phyloP scores from a whole-genome alignment of 2,329 filamentous ascomycete species.

The Cadophora luteo-olivacea region DNA sequence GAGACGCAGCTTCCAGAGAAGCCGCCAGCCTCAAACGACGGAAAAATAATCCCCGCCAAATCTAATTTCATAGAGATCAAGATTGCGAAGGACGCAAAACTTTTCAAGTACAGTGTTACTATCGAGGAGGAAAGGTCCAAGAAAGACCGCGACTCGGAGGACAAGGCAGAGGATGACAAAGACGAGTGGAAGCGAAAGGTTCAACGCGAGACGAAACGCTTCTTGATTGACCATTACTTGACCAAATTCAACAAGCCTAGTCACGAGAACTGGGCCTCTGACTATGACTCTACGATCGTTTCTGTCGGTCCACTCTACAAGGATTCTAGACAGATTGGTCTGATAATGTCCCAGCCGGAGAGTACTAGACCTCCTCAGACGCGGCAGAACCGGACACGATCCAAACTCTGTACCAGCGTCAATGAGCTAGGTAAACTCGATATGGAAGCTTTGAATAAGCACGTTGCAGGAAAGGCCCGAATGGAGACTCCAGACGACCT shows the following conservation, averaged over 20 bases:
- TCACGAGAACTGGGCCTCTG: neutral
- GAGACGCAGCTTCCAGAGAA: neutral
- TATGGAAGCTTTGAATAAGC: neutral
- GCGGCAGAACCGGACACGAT: too few relatives aligned
- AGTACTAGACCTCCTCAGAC: neutral
- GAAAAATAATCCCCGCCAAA: too few relatives aligned
- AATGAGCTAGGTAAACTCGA: neutral
- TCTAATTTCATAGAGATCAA: constrained; percentile 14
- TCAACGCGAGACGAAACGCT: constrained; percentile 8
- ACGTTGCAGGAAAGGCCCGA: neutral
- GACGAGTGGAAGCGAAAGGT: neutral
- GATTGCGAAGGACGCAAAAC: neutral
- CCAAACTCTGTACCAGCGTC: neutral
- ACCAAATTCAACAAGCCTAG: neutral
- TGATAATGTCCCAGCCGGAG: neutral
- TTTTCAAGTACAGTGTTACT: constrained; percentile 13
- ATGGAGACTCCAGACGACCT: neutral
- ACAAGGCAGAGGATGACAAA: too few relatives aligned
- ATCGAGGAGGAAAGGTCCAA: neutral
- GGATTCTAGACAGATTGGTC: neutral
- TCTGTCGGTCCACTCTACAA: neutral
- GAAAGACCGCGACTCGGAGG: neutral
- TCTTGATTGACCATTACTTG: neutral
- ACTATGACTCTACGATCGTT: constrained; percentile 1
- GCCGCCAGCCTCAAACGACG: neutral